A percentile compares a stretch with the other conserved stretches of the same genome.
Evolutionary conservation across 257 asterid genomes (phyloP).

Genomic region (Nicotiana benthamiana): DNA sequence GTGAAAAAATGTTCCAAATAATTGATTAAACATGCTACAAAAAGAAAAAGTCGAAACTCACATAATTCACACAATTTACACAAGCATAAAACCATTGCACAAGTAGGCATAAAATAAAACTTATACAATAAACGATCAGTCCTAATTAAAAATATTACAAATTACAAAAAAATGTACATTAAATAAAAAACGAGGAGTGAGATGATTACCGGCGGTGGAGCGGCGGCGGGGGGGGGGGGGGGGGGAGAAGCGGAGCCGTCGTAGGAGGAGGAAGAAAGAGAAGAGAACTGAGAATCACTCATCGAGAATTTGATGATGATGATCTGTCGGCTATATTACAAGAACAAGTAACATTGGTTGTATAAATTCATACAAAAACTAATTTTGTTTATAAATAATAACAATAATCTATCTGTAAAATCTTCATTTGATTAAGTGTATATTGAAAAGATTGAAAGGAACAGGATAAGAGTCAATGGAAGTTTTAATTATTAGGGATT

Average conservation of each 20-base stretch:
- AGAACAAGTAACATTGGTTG: background rate
- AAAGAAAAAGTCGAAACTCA: background rate
- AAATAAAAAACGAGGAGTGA: background rate
- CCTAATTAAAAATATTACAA: too few species aligned
- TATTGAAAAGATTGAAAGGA: background rate
- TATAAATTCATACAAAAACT: background rate
- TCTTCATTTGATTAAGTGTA: too few species aligned
- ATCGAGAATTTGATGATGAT: slow-evolving; percentile 2
- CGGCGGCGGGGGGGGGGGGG: background rate
- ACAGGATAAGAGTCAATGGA: background rate
- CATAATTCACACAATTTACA: background rate
- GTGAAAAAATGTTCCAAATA: background rate
- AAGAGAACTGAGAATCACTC: slow-evolving; percentile 19
- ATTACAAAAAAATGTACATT: background rate
- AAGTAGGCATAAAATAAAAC: background rate
- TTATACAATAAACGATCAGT: background rate
- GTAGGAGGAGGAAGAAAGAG: slow-evolving; percentile 21
- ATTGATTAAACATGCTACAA: background rate
- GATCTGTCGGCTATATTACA: background rate
- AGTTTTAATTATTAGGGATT: background rate
- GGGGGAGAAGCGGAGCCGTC: slow-evolving; percentile 18
- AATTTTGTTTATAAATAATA: background rate
- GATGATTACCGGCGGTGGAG: slow-evolving; percentile 13
- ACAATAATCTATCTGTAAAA: too few species aligned
- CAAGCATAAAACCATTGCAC: background rate